Evolutionary conservation across 2,329 filamentous ascomycete species (phyloP), one percentile per base, ranked within the genome.

Genomic region (Pseudogymnoascus sp.): DNA sequence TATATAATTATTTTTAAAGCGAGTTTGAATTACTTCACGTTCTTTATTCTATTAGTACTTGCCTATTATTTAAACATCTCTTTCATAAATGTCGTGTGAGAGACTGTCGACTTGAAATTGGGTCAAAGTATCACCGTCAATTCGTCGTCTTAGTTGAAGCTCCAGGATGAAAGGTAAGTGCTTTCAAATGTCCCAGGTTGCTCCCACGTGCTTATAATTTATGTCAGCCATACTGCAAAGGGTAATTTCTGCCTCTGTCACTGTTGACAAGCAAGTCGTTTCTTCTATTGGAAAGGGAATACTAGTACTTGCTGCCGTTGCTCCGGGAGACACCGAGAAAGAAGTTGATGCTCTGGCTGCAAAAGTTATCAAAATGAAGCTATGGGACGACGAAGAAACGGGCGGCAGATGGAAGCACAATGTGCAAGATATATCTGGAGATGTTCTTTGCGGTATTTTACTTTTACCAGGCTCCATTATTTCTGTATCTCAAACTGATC

Each of bases 221-320:
- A 60, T 64, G 64, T 61, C 71, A 97, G 94, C 92, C 61, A 90
- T 99, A 64, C 79, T 97, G 61, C 94, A 99, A 77, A 85, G 94
- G 67, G 94, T 99, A 60, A 85, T 96, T 64, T 97, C 92, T 45
- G 93, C 93, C 64, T 97, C 93, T 6, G 94, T 99, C 69, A 94
- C 92, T 1, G 93, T 99, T 60, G 92, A 99, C 72, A 89, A 91
- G 72, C 83, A 96, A 73, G 78, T 96, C 30, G 84, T 99, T 52
- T 97, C 94, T 1, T 90, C 89, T 2, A 97, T 99, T 70, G 91
- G 91, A 64, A 90, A 88, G 75, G 94, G 94, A 30, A 78, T 99
- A 45, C 81, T 99, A 5, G 91, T 97, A 33, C 89, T 99, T 73
- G 93, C 93, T 22, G 94, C 92, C 25, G 86, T 99, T 45, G 92